phyloP scores from a whole-genome alignment of 768 basidiomycete species.

The Lyophyllum semitale region DNA sequence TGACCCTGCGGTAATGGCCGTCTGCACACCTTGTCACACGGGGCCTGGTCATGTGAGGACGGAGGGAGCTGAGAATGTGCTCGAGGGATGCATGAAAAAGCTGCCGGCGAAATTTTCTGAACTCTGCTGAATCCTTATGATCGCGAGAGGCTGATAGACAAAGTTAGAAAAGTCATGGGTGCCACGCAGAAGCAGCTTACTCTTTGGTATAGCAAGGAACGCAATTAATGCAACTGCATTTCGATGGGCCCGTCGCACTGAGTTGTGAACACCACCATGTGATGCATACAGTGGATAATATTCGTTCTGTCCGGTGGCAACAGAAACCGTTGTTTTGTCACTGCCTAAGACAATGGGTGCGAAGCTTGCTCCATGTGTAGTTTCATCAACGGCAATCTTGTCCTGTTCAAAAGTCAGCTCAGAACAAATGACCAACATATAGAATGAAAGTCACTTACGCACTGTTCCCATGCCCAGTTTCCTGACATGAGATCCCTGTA shows the following conservation, averaged over 20 bases:
- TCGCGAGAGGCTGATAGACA: not conserved
- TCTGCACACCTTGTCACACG: constrained; percentile 23
- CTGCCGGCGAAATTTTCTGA: constrained; percentile 19
- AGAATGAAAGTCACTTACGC: constrained; percentile 8
- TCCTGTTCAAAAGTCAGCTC: not conserved
- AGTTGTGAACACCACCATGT: constrained; percentile 10
- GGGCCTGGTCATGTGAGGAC: constrained; percentile 23
- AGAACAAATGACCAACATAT: not conserved
- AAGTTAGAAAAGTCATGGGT: not conserved
- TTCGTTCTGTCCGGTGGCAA: constrained; percentile 20
- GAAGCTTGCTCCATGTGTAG: constrained; percentile 13
- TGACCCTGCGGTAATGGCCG: constrained; percentile 23
- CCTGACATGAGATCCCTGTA: constrained; percentile 26
- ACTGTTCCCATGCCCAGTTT: constrained; percentile 25
- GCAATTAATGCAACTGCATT: constrained; percentile 16
- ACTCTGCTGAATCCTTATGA: constrained; percentile 6
- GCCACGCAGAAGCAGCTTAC: constrained; percentile 10
- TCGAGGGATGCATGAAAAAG: constrained; percentile 22
- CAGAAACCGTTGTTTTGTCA: constrained; percentile 31
- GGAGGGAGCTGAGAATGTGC: constrained; percentile 15
- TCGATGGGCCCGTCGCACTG: constrained; percentile 13
- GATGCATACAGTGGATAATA: constrained; percentile 14
- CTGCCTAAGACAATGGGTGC: constrained; percentile 25
- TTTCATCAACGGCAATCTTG: constrained; percentile 9
- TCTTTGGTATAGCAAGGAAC: constrained; percentile 25